These are phyloP conservation scores for Bipolaris zeicola DNA, from an alignment of 2,329 filamentous ascomycete species.

Conservation along the genomic window DNA sequence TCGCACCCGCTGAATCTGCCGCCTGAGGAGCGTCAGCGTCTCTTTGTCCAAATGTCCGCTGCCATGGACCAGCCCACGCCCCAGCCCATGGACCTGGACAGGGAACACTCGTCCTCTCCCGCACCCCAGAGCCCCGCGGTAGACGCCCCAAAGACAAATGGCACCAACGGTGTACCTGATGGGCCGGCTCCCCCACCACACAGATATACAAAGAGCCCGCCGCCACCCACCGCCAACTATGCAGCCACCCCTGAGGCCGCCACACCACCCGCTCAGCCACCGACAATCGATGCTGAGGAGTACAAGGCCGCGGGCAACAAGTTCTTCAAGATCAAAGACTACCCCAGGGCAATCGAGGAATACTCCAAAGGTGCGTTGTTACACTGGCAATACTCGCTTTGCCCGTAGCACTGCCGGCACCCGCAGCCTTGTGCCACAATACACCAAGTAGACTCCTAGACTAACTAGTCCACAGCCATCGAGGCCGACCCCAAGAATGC, in stretches of 20 bases:
- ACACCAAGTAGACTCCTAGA: conserved; percentile 13
- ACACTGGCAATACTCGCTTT: conserved; percentile 6
- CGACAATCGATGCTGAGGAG: conserved; percentile 80
- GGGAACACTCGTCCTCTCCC: conserved; percentile 64
- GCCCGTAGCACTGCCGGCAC: conserved; percentile 15
- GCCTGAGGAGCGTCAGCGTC: conserved; percentile 82
- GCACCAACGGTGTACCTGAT: conserved; percentile 53
- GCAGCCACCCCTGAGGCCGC: conserved; percentile 47
- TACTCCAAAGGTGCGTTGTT: conserved; percentile 83
- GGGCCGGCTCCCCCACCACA: conserved; percentile 74
- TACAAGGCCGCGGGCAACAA: conserved; percentile 95
- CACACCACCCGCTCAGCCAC: conserved; percentile 49
- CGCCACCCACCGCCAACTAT: conserved; percentile 49
- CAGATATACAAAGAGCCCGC: conserved; percentile 59
- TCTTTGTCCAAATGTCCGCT: conserved; percentile 70
- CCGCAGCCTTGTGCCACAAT: not conserved
- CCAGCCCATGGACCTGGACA: conserved; percentile 78
- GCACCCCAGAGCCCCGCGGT: conserved; percentile 55
- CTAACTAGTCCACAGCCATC: conserved; percentile 67
- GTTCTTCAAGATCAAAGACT: conserved; percentile 95
- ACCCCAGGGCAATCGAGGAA: conserved; percentile 83
- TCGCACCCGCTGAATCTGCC: conserved; percentile 89
- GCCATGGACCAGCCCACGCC: conserved; percentile 58
- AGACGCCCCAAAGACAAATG: conserved; percentile 58
- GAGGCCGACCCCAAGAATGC: conserved; percentile 83